phyloP scores from a whole-genome alignment of 768 basidiomycete species.

The Russula abietina region DNA sequence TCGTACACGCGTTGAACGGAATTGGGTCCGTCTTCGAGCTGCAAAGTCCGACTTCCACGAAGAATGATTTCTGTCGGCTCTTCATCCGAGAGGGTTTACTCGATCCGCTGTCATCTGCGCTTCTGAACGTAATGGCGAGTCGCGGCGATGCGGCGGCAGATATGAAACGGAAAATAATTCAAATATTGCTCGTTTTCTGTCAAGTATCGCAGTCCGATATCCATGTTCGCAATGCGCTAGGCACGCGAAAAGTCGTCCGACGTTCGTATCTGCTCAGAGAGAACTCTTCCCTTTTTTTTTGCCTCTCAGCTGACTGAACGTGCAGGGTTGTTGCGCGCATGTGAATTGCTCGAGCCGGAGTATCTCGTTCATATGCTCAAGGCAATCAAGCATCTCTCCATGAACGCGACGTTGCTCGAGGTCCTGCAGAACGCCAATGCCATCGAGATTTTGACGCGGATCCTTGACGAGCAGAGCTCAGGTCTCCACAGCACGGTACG shows the following conservation, averaged over 20 bases:
- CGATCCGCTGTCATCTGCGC: slow-evolving; percentile 85
- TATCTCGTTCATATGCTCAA: slow-evolving; percentile 86
- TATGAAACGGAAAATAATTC: slow-evolving; percentile 84
- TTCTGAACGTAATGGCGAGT: slow-evolving; percentile 81
- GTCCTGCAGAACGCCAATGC: slow-evolving; percentile 95
- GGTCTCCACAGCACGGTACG: slow-evolving; percentile 77
- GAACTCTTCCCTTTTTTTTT: not conserved
- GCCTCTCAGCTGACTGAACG: not conserved
- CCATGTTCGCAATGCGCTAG: slow-evolving; percentile 88
- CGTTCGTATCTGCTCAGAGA: slow-evolving; percentile 49
- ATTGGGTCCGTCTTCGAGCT: slow-evolving; percentile 95
- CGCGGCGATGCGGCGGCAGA: slow-evolving; percentile 58
- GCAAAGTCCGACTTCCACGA: slow-evolving; percentile 83
- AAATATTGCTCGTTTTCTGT: slow-evolving; percentile 84
- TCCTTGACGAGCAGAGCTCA: slow-evolving; percentile 74
- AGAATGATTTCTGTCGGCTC: slow-evolving; percentile 98
- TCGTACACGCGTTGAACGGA: slow-evolving; percentile 90
- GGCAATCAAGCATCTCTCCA: slow-evolving; percentile 93
- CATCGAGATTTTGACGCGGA: slow-evolving; percentile 81
- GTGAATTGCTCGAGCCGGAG: slow-evolving; percentile 81
- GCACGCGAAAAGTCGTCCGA: slow-evolving; percentile 80
- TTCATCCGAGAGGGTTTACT: slow-evolving; percentile 93
- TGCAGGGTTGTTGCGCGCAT: slow-evolving; percentile 79
- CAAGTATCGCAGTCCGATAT: slow-evolving; percentile 95
- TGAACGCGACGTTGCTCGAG: slow-evolving; percentile 85